Conservation (phyloP, 148 eudicot species). For the Diospyros lotus region DNA sequence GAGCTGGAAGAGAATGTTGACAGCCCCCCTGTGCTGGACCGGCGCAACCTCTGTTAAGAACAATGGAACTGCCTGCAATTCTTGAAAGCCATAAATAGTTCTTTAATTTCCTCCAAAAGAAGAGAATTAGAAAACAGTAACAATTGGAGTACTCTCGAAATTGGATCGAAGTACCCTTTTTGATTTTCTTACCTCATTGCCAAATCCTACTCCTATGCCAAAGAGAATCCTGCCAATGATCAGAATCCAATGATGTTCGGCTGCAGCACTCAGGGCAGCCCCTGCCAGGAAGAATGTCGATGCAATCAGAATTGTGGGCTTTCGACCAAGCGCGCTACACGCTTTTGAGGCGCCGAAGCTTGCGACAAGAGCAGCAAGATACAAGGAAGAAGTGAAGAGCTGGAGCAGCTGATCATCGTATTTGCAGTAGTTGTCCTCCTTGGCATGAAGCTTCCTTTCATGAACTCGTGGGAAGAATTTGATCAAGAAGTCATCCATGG, state of each 20-base stretch:
- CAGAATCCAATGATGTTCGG: constrained; percentile 41
- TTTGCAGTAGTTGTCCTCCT: constrained; percentile 71
- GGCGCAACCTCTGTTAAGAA: constrained; percentile 61
- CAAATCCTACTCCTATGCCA: constrained; percentile 76
- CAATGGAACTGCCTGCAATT: constrained; percentile 6
- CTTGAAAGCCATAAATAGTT: neutral
- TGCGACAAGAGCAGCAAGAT: constrained; percentile 61
- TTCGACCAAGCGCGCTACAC: constrained; percentile 31
- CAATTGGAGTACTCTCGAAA: no score
- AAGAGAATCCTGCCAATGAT: constrained; percentile 62
- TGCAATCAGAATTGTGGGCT: constrained; percentile 29
- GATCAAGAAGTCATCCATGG: constrained; percentile 69
- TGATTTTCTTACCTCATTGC: constrained; percentile 50
- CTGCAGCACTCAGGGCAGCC: constrained; percentile 35
- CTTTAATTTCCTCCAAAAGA: no score
- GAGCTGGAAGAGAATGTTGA: constrained; percentile 71
- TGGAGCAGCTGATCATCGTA: constrained; percentile 61
- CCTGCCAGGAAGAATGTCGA: constrained; percentile 35
- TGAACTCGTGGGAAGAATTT: constrained; percentile 58
- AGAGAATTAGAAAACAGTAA: no score
- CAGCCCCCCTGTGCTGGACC: constrained; percentile 56
- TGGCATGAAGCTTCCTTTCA: constrained; percentile 38
- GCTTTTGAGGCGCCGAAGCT: constrained; percentile 63
- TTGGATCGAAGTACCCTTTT: no score
- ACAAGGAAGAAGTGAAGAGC: constrained; percentile 71